Base-by-base conservation (phyloP, 495 filamentous ascomycete genomes). In the Jackrogersella minutella region DNA sequence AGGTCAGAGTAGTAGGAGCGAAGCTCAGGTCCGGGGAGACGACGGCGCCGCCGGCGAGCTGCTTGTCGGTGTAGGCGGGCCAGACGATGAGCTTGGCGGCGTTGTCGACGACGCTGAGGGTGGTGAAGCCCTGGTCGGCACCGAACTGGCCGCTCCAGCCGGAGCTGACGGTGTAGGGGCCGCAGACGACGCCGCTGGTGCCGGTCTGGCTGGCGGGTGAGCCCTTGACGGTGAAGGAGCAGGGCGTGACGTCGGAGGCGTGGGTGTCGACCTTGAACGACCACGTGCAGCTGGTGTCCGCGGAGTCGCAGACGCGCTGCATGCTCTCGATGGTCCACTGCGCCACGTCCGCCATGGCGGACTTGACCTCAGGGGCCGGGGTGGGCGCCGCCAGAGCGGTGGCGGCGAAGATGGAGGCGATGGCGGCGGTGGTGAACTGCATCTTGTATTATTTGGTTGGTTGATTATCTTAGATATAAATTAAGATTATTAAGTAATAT, bases 81-180 rank as follows among this genome's bases (percentile, higher is more conserved):
- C 74, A 82, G 58, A 74, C 62, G 14, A 79, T 77, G 62, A 76
- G 73, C 37, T 67, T 47, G 10, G 39, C 75, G 52, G 78, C 71
- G 54, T 70, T 77, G 73, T 82, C 77, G 66, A 79, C 75, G 71
- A 83, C 78, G 72, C 79, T 80, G 24, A 83, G 62, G 6, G 78
- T 78, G 5, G 81, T 82, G 44, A 82, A 77, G 43, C 80, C 81
- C 49, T 79, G 79, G 58, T 77, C 78, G 24, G 76, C 54, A 9
- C 80, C 81, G 54, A 80, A 82, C 17, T 80, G 71, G 66, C 79
- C 81, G 73, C 80, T 82, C 80, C 80, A 82, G 71, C 76, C 78
- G 3, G 78, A 73, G 26, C 72, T 76, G 47, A 82, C 59, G 60
- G 76, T 79, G 69, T 71, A 82, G 26, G 47, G 52, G n/a, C 78